Base-by-base conservation (phyloP, 148 eudicot species). In the Rhododendron molle region DNA sequence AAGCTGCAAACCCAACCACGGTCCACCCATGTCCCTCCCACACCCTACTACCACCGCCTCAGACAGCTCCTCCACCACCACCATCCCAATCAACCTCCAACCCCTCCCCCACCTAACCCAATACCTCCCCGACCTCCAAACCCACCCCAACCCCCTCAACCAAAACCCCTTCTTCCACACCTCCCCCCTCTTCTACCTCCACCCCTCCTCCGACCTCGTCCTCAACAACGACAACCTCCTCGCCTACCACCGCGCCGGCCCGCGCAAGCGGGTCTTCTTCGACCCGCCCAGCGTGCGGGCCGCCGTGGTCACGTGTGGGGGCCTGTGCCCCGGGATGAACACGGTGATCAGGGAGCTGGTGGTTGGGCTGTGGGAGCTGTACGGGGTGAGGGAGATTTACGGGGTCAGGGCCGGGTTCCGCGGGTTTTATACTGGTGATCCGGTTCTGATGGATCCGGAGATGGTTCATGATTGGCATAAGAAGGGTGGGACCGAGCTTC, bases 341-440 rank as follows among this genome's bases (percentile, higher is more conserved):
- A 94, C 98, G 3, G 98, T 94, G n/a, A 92, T 94, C 74, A 84
- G 98, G 85, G 98, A 94, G 91, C 93, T 94, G 28, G 98, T 94
- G 80, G 94, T 94, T n/a, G 98, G 96, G 46, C 87, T 94, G 32
- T 91, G 93, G 90, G 93, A 93, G n/a, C 83, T 92, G 5, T 94
- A 93, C 72, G 96, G 98, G 0, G 96, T 89, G 18, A 86, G 91
- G 0, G 81, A 92, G 47, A 90, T 94, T 0, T 90, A 58, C 36
- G 98, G 98, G 1, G 83, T 93, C 2, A 86, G 86, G 49, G 86
- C 94, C 0, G 96, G 98, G 3, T 93, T 89, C 52, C 73, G 98
- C 2, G 98, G 98, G 36, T 92, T 94, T 83, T 94, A 94, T 50
- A 81, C 93, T 3, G 69, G 58, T 5, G 92, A 89, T 0, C 89